These are phyloP conservation scores for Solanum bulbocastanum DNA, from an alignment of 257 asterid species.

Conservation along the genomic window DNA sequence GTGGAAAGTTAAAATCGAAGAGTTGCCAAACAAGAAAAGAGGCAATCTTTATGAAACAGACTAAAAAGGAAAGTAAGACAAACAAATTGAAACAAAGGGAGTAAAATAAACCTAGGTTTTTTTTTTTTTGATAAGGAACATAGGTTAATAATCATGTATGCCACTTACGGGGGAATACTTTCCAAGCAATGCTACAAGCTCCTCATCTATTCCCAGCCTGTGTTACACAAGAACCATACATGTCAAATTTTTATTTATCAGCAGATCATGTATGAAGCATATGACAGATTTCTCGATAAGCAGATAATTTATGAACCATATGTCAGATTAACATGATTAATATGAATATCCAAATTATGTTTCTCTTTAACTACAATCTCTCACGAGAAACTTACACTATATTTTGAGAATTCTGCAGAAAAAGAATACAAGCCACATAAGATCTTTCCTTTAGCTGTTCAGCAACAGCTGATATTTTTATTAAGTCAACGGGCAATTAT, in stretches of 20 bases:
- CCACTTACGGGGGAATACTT: conserved; percentile 55
- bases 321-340: not conserved
- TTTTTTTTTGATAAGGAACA: not conserved
- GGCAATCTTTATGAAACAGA: not conserved
- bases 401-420: not conserved
- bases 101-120: not conserved
- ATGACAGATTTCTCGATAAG: not conserved
- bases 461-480: not conserved
- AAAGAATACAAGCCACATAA: not conserved
- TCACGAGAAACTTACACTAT: not conserved
- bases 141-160: not conserved
- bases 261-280: not conserved
- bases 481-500: not conserved
- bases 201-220: conserved; percentile 96
- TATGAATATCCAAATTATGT: not conserved
- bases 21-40: not conserved
- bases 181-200: conserved; percentile 86
- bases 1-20: not conserved
- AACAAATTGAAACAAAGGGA: not conserved
- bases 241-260: not conserved
- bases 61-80: not conserved
- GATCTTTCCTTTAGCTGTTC: not conserved
- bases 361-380: not conserved
- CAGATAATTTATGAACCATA: not conserved
- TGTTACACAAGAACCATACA: not conserved